A percentile compares a stretch with the other conserved stretches of the same genome.
Conservation (phyloP, 352 stramenopile species). For the Phytopythium sindhum region DNA sequence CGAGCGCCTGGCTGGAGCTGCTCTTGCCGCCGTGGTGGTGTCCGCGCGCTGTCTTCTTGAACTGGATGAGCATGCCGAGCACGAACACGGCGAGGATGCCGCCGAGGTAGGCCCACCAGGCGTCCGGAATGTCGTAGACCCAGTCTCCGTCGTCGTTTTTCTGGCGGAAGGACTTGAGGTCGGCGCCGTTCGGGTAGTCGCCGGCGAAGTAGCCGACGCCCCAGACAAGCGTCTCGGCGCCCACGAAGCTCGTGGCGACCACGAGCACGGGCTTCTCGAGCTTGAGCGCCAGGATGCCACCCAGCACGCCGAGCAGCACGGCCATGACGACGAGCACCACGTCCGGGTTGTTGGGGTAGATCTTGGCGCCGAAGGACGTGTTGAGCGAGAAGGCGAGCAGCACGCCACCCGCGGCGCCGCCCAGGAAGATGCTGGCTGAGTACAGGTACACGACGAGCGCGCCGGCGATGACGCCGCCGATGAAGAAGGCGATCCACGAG, state of each 20-base stretch:
- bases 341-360: constrained; percentile 46
- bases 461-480: constrained; percentile 37
- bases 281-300: constrained; percentile 46
- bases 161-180: constrained; percentile 45
- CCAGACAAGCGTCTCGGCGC: constrained; percentile 46
- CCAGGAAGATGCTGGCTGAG: constrained; percentile 44
- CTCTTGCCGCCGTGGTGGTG: constrained; percentile 39
- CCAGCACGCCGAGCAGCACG: constrained; percentile 32
- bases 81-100: constrained; percentile 52
- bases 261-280: constrained; percentile 56
- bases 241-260: constrained; percentile 54
- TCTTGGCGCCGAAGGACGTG: constrained; percentile 40
- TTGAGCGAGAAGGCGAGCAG: constrained; percentile 53
- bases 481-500: constrained; percentile 53
- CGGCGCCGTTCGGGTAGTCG: constrained; percentile 55
- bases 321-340: constrained; percentile 41
- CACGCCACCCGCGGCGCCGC: constrained; percentile 38
- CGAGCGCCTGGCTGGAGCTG: constrained; percentile 22
- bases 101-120: constrained; percentile 76
- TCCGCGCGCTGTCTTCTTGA: constrained; percentile 54
- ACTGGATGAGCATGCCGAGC: constrained; percentile 57
- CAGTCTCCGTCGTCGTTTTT: constrained; percentile 35
- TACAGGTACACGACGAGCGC: constrained; percentile 48
- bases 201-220: constrained; percentile 67
- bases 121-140: constrained; percentile 59